Percentiles rank a stretch among this genome's conserved stretches.
phyloP scores from a whole-genome alignment of 805 yeast species.

The Ogataea angusta region DNA sequence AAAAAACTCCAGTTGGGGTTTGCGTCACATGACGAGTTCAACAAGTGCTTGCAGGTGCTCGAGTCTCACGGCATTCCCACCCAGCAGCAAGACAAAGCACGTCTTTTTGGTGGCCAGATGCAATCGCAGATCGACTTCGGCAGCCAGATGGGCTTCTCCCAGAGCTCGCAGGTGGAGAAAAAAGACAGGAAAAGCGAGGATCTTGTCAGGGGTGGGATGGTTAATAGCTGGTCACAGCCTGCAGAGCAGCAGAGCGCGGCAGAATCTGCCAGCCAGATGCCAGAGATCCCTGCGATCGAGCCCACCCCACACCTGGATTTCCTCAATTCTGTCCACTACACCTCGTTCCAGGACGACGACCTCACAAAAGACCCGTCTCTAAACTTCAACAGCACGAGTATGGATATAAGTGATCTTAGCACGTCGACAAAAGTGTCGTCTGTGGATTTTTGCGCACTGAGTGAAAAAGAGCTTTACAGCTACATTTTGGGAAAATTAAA shows the following conservation, averaged over 20 bases:
- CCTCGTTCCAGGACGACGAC: conserved; percentile 5
- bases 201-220: not conserved
- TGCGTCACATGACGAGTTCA: conserved; percentile 11
- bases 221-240: conserved; percentile 6
- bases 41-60: conserved; percentile 15
- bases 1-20: conserved; percentile 24
- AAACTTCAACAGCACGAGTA: conserved; percentile 2
- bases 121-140: conserved; percentile 4
- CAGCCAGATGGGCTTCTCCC: conserved; percentile 8
- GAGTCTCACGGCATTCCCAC: conserved; percentile 15
- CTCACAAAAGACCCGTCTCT: conserved; percentile 2
- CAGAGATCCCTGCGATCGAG: not conserved
- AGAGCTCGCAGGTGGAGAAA: conserved; percentile 4
- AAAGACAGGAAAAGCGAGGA: not conserved
- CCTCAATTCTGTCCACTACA: conserved; percentile 6
- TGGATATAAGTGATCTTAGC: conserved; percentile 8
- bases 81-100: conserved; percentile 10
- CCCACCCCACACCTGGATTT: conserved; percentile 5
- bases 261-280: conserved; percentile 1
- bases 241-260: not conserved
- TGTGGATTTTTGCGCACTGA: conserved; percentile 4
- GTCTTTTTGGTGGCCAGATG: conserved; percentile 1
- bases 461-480: conserved; percentile 12
- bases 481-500: conserved; percentile 13
- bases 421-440: conserved; percentile 9